Conservation (phyloP, 768 basidiomycete genomes). For the Hebeloma cylindrosporum region DNA sequence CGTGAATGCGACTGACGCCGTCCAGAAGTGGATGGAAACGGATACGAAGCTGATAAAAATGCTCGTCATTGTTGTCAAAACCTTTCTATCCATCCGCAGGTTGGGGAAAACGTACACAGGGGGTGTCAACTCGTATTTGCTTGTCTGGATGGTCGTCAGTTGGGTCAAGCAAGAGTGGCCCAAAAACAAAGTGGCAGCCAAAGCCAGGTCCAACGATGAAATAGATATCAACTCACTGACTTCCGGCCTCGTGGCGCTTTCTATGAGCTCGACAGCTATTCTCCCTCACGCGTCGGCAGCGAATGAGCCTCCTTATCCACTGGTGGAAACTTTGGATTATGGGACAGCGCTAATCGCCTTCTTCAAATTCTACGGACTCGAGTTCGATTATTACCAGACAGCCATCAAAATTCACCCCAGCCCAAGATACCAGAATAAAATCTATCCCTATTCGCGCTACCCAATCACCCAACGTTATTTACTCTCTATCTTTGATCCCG, state of each 20-base stretch:
- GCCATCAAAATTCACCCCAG: constrained; percentile 21
- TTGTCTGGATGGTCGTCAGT: constrained; percentile 31
- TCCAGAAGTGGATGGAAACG: constrained; percentile 20
- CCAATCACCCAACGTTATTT: constrained; percentile 15
- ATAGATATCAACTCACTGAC: constrained; percentile 1
- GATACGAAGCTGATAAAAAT: constrained; percentile 17
- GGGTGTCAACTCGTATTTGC: constrained; percentile 26
- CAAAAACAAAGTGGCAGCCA: constrained; percentile 3
- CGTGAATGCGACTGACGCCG: constrained; percentile 19
- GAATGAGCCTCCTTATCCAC: neutral
- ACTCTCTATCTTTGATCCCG: constrained; percentile 26
- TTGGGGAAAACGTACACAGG: constrained; percentile 28
- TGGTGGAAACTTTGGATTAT: constrained; percentile 7
- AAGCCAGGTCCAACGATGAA: neutral
- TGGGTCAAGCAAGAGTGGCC: constrained; percentile 28
- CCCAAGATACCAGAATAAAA: constrained; percentile 15
- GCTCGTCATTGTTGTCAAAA: constrained; percentile 25
- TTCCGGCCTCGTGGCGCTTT: neutral
- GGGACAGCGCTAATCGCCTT: constrained; percentile 21
- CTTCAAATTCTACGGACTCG: constrained; percentile 25
- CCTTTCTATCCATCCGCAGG: constrained; percentile 25
- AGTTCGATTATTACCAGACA: constrained; percentile 20
- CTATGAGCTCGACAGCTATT: neutral
- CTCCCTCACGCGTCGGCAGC: neutral
- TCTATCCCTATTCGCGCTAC: constrained; percentile 6